Evolutionary conservation across 495 filamentous ascomycete species (phyloP).

Genomic region (Penicillium mononematosum): DNA sequence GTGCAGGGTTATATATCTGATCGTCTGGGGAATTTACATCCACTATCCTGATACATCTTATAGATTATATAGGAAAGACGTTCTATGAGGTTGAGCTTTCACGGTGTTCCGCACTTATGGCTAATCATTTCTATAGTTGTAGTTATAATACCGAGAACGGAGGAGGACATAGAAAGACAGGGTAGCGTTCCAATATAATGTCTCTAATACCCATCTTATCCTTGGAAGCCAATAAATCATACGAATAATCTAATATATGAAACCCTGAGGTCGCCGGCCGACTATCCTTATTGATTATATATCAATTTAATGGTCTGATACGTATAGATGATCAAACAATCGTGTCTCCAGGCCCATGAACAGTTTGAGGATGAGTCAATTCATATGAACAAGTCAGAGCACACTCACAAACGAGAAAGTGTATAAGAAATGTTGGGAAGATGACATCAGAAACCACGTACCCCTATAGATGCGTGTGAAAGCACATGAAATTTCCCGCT

Average conservation of each 20-base stretch:
- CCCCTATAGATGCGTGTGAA: not conserved
- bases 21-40: too few relatives aligned
- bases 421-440: slow-evolving; percentile 1
- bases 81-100: not conserved
- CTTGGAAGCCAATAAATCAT: not conserved
- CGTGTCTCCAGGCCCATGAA: not conserved
- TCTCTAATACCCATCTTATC: not conserved
- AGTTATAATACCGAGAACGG: not conserved
- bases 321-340: not conserved
- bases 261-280: not conserved
- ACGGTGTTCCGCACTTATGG: not conserved
- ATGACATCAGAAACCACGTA: not conserved
- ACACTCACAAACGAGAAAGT: not conserved
- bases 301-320: not conserved
- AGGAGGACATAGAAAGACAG: not conserved
- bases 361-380: not conserved
- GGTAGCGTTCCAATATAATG: not conserved
- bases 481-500: not conserved
- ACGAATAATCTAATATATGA: not conserved
- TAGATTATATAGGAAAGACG: not conserved
- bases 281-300: not conserved
- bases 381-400: not conserved
- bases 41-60: too few relatives aligned
- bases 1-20: not conserved
- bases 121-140: not conserved